Evolutionary conservation across 805 yeast genomes (phyloP).

Genomic region (Candida khao-thaluensis): DNA sequence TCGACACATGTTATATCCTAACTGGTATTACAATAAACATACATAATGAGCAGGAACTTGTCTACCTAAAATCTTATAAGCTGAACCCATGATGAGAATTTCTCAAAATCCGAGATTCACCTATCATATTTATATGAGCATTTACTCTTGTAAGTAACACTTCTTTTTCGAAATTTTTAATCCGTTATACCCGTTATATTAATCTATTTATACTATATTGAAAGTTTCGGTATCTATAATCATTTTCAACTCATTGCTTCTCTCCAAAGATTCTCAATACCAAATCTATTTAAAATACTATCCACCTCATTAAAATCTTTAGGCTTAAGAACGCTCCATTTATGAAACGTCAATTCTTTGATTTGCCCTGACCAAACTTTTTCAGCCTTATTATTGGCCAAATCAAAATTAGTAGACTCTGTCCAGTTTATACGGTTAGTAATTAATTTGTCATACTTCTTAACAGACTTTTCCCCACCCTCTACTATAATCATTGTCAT

Average conservation of each 20-base stretch:
- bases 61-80: constrained; percentile 43
- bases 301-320: constrained; percentile 50
- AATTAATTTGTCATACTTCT: constrained; percentile 63
- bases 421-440: constrained; percentile 69
- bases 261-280: constrained; percentile 60
- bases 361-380: constrained; percentile 74
- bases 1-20: no score
- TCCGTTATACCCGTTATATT: no score
- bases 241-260: no score
- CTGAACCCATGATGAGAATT: constrained; percentile 32
- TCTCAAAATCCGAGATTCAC: constrained; percentile 3
- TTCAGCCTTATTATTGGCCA: constrained; percentile 44
- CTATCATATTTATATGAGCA: constrained; percentile 4
- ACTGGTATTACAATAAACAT: no score
- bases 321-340: constrained; percentile 67
- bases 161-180: no score
- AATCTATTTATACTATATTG: no score
- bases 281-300: constrained; percentile 48
- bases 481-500: constrained; percentile 67
- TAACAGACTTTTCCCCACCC: constrained; percentile 64
- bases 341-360: constrained; percentile 50
- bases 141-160: no score
- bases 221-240: no score
- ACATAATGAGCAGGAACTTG: constrained; percentile 47
- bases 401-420: constrained; percentile 33